Evolutionary conservation across 2,329 filamentous ascomycete species (phyloP).

Genomic region (Pseudophaeomoniella oleicola): DNA sequence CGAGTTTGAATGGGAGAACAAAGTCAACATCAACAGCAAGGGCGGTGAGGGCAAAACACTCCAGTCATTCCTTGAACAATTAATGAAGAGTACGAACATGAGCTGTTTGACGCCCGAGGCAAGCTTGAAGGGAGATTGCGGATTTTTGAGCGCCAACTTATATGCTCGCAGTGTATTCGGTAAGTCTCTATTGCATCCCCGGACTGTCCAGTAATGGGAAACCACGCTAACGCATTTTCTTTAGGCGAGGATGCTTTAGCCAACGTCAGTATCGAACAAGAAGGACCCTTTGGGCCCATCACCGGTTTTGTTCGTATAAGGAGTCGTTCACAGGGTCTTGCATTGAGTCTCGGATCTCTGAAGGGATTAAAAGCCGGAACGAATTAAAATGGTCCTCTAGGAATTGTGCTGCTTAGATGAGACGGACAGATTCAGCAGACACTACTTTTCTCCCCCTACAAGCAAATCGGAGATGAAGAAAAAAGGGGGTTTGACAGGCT

Average conservation of each 20-base stretch:
- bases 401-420: background rate
- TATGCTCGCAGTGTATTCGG: conserved; percentile 96
- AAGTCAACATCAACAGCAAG: conserved; percentile 99
- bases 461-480: no score
- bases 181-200: conserved; percentile 38
- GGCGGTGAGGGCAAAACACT: conserved; percentile 53
- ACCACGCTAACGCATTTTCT: conserved; percentile 11
- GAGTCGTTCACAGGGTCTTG: conserved; percentile 89
- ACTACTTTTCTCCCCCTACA: no score
- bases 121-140: conserved; percentile 90
- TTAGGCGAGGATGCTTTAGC: conserved; percentile 93
- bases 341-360: conserved; percentile 80
- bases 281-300: conserved; percentile 86
- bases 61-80: conserved; percentile 77
- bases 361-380: conserved; percentile 73
- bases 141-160: conserved; percentile 92
- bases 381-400: no score
- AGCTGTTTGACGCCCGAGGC: conserved; percentile 92
- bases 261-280: conserved; percentile 95
- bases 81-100: conserved; percentile 99
- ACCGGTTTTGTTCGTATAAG: conserved; percentile 96
- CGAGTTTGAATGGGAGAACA: conserved; percentile 99
- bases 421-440: no score
- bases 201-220: background rate
- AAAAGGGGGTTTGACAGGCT: no score